phyloP scores from a whole-genome alignment of 139 green algal species.

The Yamagishiella unicocca region DNA sequence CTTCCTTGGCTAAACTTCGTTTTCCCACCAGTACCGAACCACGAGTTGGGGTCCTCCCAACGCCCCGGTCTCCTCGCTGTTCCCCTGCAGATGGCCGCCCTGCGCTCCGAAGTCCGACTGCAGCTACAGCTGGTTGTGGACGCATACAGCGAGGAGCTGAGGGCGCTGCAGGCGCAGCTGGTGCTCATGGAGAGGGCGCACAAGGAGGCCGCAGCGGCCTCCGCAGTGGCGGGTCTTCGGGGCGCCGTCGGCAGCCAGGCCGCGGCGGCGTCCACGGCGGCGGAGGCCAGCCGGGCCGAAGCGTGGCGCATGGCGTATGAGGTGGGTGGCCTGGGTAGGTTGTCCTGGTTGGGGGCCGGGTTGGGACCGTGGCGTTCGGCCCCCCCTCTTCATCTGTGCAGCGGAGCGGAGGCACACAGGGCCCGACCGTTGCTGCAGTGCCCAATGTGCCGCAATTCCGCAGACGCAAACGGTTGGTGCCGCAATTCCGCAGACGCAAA shows the following conservation, averaged over 20 bases:
- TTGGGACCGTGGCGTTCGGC: too few species aligned
- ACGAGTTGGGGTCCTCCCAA: too few species aligned
- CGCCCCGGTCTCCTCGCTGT: too few species aligned
- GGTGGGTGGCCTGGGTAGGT: neutral
- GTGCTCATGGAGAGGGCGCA: conserved; percentile 23
- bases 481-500: too few species aligned
- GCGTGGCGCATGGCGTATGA: conserved; percentile 27
- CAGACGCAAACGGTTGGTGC: too few species aligned
- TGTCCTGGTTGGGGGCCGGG: neutral
- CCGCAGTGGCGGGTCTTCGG: neutral
- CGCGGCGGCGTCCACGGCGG: neutral
- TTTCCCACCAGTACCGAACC: too few species aligned
- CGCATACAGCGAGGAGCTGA: conserved; percentile 45
- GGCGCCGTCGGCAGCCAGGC: neutral
- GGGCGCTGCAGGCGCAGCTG: conserved; percentile 37
- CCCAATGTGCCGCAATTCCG: too few species aligned
- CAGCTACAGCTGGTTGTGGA: conserved; percentile 45
- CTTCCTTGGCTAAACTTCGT: too few species aligned
- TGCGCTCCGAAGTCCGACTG: conserved; percentile 13
- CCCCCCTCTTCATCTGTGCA: too few species aligned
- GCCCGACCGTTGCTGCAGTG: too few species aligned
- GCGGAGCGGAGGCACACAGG: too few species aligned
- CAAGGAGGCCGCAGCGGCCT: neutral
- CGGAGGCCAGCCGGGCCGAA: conserved; percentile 1
- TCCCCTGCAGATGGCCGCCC: neutral